These are phyloP conservation scores for Cucurbita pepo DNA, from an alignment of 306 rosid genomes.

Conservation along the genomic window DNA sequence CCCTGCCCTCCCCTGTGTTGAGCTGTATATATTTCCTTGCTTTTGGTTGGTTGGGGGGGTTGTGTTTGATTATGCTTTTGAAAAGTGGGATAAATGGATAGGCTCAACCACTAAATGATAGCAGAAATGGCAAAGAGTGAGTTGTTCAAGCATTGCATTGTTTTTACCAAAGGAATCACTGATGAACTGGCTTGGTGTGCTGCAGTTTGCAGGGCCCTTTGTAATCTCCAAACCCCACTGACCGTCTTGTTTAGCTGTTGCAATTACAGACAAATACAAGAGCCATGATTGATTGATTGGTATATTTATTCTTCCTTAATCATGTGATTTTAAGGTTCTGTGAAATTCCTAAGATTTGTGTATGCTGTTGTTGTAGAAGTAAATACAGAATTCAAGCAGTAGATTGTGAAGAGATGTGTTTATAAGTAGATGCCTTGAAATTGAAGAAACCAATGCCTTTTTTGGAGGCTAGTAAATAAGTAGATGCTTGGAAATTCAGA, in stretches of 20 bases:
- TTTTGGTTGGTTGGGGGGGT: background rate
- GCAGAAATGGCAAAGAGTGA: conserved; percentile 20
- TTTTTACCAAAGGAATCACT: conserved; percentile 22
- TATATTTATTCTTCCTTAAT: background rate
- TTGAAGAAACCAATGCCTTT: background rate
- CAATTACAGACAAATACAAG: background rate
- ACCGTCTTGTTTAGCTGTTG: background rate
- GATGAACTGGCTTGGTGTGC: conserved; percentile 11
- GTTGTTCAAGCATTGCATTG: conserved; percentile 35
- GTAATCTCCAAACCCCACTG: background rate
- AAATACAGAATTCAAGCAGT: background rate
- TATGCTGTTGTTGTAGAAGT: background rate
- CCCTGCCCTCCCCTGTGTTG: background rate
- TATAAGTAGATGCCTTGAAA: background rate
- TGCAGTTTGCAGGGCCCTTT: background rate
- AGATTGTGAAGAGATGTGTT: background rate
- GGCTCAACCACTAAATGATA: conserved; percentile 81
- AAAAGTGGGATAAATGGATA: conserved; percentile 38
- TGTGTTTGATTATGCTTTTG: conserved; percentile 12
- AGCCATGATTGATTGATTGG: background rate
- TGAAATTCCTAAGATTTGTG: background rate
- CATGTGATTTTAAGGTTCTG: too few relatives aligned
- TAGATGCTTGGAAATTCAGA: background rate
- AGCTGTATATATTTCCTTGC: background rate
- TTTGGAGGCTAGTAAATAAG: background rate